Evolutionary conservation across 306 rosid genomes (phyloP).

Genomic region (Glycine latifolia): DNA sequence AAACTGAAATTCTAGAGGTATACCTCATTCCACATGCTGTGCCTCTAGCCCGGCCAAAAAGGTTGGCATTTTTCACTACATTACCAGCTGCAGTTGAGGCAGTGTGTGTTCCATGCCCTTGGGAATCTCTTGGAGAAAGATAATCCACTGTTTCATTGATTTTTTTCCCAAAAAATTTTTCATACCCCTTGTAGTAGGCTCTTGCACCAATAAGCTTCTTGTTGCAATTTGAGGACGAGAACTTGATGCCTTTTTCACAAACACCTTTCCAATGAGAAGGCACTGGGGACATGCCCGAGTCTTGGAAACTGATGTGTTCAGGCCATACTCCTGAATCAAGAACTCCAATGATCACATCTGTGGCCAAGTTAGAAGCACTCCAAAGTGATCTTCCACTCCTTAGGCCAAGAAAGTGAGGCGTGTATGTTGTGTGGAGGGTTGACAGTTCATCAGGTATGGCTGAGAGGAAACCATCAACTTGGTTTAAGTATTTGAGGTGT

Average conservation of each 20-base stretch:
- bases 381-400: conserved; percentile 59
- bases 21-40: conserved; percentile 70
- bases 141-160: no score
- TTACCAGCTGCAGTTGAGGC: conserved; percentile 75
- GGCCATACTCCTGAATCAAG: conserved; percentile 87
- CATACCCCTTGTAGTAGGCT: conserved; percentile 27
- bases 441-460: conserved; percentile 68
- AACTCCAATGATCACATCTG: conserved; percentile 68
- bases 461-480: conserved; percentile 60
- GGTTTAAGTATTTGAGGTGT: conserved; percentile 59
- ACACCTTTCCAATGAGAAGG: conserved; percentile 75
- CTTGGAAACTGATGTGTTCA: conserved; percentile 71
- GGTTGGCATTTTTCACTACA: conserved; percentile 53
- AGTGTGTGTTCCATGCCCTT: conserved; percentile 85
- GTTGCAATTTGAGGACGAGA: conserved; percentile 64
- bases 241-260: conserved; percentile 66
- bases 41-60: conserved; percentile 62
- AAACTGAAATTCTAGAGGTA: conserved; percentile 71
- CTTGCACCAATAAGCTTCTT: conserved; percentile 75
- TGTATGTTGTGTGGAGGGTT: conserved; percentile 68
- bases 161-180: no score
- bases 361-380: conserved; percentile 57
- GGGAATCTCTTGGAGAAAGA: background rate
- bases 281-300: conserved; percentile 53
- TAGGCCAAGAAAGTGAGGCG: conserved; percentile 73